Percentiles rank a stretch among this genome's conserved stretches.
Evolutionary conservation across 2,329 filamentous ascomycete species (phyloP).

Genomic region (Aureobasidium namibiae): DNA sequence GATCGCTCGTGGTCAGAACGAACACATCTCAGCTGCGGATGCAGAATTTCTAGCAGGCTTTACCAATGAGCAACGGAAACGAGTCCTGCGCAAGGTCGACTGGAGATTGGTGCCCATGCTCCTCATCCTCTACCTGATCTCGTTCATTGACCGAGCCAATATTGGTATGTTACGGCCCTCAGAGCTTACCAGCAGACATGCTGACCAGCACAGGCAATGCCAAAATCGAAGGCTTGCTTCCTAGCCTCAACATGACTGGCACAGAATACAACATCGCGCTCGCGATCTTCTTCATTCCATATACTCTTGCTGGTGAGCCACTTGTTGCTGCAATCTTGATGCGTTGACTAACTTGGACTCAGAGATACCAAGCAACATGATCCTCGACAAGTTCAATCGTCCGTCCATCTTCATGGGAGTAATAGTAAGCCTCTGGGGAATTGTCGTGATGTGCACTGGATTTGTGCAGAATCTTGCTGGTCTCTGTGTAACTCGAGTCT

Average conservation of each 20-base stretch:
- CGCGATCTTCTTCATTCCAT: neutral
- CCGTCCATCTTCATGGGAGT: conserved; percentile 38
- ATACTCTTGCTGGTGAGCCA: conserved; percentile 30
- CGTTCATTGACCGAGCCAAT: conserved; percentile 48
- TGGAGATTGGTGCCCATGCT: conserved; percentile 32
- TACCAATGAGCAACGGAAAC: conserved; percentile 46
- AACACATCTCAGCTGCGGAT: conserved; percentile 14
- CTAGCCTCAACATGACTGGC: conserved; percentile 54
- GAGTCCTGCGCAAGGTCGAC: neutral
- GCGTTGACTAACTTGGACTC: conserved; percentile 31
- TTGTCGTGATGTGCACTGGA: conserved; percentile 39
- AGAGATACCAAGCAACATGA: conserved; percentile 60
- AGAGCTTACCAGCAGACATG: conserved; percentile 16
- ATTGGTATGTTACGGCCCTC: neutral
- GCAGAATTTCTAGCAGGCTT: conserved; percentile 22
- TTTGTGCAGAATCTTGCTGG: conserved; percentile 39
- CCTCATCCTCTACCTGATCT: conserved; percentile 63
- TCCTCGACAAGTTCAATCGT: conserved; percentile 62
- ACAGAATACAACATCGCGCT: conserved; percentile 49
- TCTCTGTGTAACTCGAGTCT: conserved; percentile 40
- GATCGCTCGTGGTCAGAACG: neutral
- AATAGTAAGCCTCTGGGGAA: conserved; percentile 31
- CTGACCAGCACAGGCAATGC: conserved; percentile 72
- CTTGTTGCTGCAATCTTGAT: conserved; percentile 38
- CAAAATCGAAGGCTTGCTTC: conserved; percentile 47